Evolutionary conservation across 2,329 filamentous ascomycete species (phyloP).

Genomic region (Fonsecaea pedrosoi): DNA sequence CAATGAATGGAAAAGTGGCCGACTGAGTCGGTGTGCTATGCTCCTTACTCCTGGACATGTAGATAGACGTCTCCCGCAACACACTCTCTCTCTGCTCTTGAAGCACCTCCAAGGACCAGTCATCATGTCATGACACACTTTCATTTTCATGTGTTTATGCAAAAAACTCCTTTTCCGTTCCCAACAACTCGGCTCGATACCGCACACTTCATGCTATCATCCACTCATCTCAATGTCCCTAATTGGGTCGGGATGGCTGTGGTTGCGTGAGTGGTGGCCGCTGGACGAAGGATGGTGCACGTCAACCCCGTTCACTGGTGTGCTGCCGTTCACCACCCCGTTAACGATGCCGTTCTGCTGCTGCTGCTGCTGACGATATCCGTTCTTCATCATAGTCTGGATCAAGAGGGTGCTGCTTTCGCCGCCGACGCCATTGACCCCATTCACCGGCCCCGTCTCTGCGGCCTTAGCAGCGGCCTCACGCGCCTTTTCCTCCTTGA

Average conservation of each 20-base stretch:
- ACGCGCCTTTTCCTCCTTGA: constrained; percentile 69
- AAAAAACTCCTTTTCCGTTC: constrained; percentile 50
- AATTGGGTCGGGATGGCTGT: constrained; percentile 35
- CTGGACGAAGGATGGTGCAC: constrained; percentile 21
- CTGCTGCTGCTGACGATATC: constrained; percentile 11
- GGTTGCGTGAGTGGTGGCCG: constrained; percentile 24
- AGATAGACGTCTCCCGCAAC: no score
- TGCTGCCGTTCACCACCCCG: constrained; percentile 28
- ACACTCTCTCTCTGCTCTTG: no score
- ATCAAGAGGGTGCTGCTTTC: constrained; percentile 34
- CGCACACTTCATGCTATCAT: constrained; percentile 10
- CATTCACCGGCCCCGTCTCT: constrained; percentile 40
- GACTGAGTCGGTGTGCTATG: no score
- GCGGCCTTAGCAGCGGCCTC: constrained; percentile 45
- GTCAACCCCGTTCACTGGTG: constrained; percentile 17
- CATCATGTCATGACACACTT: no score
- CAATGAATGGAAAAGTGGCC: no score
- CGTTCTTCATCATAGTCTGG: constrained; percentile 34
- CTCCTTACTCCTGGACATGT: no score
- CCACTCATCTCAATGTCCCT: constrained; percentile 37
- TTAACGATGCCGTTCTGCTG: constrained; percentile 24
- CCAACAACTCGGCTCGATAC: constrained; percentile 52
- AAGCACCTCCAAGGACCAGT: no score
- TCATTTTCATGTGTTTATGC: no score
- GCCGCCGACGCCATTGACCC: constrained; percentile 43